These are phyloP conservation scores for Leucosporidium creatinivorum DNA, from an alignment of 768 basidiomycete genomes.

Conservation along the genomic window DNA sequence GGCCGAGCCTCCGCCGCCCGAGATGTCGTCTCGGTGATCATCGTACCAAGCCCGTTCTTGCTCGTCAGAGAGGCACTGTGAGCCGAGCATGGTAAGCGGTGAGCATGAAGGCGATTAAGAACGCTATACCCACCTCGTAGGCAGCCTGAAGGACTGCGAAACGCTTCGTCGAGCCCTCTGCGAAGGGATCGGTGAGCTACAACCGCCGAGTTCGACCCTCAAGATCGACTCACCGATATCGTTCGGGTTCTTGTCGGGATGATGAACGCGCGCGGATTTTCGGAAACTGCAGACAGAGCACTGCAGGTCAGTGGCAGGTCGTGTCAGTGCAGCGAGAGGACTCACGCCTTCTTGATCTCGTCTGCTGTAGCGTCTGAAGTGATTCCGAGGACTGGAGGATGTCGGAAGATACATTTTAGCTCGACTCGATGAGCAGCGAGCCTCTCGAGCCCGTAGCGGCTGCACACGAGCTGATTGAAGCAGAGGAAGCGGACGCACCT, in stretches of 20 bases:
- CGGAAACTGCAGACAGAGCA: constrained; percentile 32
- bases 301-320: neutral
- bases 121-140: constrained; percentile 63
- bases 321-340: neutral
- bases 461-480: neutral
- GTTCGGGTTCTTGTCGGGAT: constrained; percentile 60
- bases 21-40: constrained; percentile 50
- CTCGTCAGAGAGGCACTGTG: constrained; percentile 64
- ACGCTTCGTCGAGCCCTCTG: constrained; percentile 71
- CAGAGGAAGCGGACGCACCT: neutral
- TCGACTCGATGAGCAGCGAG: neutral
- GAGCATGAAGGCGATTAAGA: neutral
- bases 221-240: constrained; percentile 46
- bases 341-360: constrained; percentile 37
- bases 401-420: neutral
- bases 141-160: constrained; percentile 89
- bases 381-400: constrained; percentile 26
- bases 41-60: constrained; percentile 99
- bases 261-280: constrained; percentile 38
- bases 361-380: constrained; percentile 15
- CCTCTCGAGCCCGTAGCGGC: neutral
- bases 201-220: no score
- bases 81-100: neutral
- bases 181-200: no score
- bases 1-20: constrained; percentile 46